A percentile compares a stretch with the other conserved stretches of the same genome.
Evolutionary conservation across 78 protist genomes (phyloP).

Genomic region (Guillardia theta): DNA sequence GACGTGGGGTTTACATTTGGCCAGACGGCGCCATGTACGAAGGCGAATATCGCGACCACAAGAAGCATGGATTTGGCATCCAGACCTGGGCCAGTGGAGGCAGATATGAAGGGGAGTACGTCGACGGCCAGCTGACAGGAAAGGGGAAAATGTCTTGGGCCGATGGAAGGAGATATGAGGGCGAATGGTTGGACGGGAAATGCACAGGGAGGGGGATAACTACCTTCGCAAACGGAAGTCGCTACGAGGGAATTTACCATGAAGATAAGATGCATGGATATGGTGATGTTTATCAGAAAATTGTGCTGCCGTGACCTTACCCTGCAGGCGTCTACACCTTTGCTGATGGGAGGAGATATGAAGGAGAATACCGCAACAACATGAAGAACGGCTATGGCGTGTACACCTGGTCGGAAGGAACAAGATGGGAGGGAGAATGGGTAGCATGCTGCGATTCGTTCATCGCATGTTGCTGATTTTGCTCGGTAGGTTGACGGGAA

Average conservation of each 20-base stretch:
- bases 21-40: conserved; percentile 32
- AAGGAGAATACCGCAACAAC: conserved; percentile 36
- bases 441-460: background rate
- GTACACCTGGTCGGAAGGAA: conserved; percentile 17
- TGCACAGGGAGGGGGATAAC: conserved; percentile 1
- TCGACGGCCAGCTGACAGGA: conserved; percentile 27
- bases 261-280: conserved; percentile 8
- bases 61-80: conserved; percentile 8
- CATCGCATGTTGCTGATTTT: background rate
- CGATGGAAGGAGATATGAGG: conserved; percentile 22
- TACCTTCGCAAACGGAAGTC: background rate
- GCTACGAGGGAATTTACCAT: conserved; percentile 9
- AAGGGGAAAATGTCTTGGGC: conserved; percentile 37
- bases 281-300: too few species aligned
- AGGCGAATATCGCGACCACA: conserved; percentile 30
- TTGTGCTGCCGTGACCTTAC: background rate
- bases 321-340: conserved; percentile 14
- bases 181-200: conserved; percentile 27
- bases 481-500: background rate
- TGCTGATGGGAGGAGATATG: conserved; percentile 38
- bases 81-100: conserved; percentile 40
- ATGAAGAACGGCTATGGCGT: conserved; percentile 40
- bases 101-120: background rate
- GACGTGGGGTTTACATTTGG: conserved; percentile 2
- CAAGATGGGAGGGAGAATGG: conserved; percentile 17